Conservation (phyloP, 768 basidiomycete genomes). For the Phanerodontia chrysosporium region DNA sequence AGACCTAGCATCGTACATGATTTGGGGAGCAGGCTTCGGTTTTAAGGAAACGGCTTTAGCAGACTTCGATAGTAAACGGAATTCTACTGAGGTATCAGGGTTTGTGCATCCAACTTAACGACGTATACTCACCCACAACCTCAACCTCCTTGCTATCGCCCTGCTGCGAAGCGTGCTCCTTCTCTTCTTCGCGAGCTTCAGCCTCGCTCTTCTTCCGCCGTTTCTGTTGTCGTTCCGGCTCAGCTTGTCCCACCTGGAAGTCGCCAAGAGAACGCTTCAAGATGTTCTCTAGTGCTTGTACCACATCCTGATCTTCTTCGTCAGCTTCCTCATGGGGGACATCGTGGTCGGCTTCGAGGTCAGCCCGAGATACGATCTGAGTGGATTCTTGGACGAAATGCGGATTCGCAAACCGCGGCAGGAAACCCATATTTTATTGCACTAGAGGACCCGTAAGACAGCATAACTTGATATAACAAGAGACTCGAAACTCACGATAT, state of each 20-base stretch:
- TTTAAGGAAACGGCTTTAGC: conserved; percentile 18
- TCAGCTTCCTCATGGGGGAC: background rate
- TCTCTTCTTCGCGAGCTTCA: background rate
- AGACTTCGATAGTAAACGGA: conserved; percentile 22
- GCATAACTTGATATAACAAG: no score
- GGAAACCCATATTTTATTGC: background rate
- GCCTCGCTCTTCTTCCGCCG: background rate
- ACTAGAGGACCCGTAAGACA: no score
- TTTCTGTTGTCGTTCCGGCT: conserved; percentile 6
- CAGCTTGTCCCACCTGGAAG: background rate
- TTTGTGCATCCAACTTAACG: background rate
- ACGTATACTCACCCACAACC: background rate
- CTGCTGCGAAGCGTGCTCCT: background rate
- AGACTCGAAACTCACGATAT: no score
- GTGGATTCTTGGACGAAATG: conserved; percentile 3
- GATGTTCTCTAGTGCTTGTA: conserved; percentile 8
- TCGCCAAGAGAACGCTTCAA: conserved; percentile 15
- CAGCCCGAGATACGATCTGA: conserved; percentile 13
- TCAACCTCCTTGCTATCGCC: background rate
- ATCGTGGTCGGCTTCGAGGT: conserved; percentile 3
- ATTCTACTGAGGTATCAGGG: conserved; percentile 9
- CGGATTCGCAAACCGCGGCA: conserved; percentile 12
- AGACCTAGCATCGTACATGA: conserved; percentile 13
- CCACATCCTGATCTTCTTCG: background rate
- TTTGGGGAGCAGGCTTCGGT: conserved; percentile 16